Evolutionary conservation across 371 early-diverging fungal genomes (phyloP), one percentile per base, ranked within the genome.

Genomic region (Chytridiales sp.): DNA sequence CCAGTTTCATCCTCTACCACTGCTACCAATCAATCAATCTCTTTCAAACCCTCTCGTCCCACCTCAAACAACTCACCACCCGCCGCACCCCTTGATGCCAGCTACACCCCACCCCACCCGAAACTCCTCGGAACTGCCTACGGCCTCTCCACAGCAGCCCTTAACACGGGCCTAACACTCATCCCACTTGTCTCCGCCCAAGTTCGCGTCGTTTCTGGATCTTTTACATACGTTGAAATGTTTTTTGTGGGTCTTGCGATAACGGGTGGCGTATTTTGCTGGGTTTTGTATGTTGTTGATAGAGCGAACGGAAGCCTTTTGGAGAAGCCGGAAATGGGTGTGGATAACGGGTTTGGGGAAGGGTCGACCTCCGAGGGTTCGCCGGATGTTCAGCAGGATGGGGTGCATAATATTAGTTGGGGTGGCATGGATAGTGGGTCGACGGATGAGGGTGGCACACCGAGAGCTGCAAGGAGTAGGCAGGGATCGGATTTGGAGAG

Each of bases 41-140:
- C n/a, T n/a, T n/a, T n/a, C n/a, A n/a, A n/a, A n/a, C 56, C 35
- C 9, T 51, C 60, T 4, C 24, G 35, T 19, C n/a, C n/a, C n/a
- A n/a, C n/a, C n/a, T n/a, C n/a, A n/a, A n/a, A n/a, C n/a, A n/a
- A n/a, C n/a, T n/a, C n/a, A n/a, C n/a, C n/a, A n/a, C n/a, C n/a
- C n/a, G n/a, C n/a, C n/a, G n/a, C n/a, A n/a, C n/a, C n/a, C n/a
- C n/a, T n/a, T n/a, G n/a, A n/a, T n/a, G n/a, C n/a, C n/a, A n/a
- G n/a, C n/a, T n/a, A n/a, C n/a, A n/a, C n/a, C n/a, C n/a, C n/a
- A 3, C 51, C 44, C 43, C 38, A 51, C 24, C 50, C 41, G 8
- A 46, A 32, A 17, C 66, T 80, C 26, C 75, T 87, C 15, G 87
- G 85, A 4, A 79, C 86, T 1, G 87, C 85, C 0, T 87, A 84